These are phyloP conservation scores for Microbotryum lychnidis-dioicae DNA, from an alignment of 1,284 basidiomycete genomes.

Conservation along the genomic window DNA sequence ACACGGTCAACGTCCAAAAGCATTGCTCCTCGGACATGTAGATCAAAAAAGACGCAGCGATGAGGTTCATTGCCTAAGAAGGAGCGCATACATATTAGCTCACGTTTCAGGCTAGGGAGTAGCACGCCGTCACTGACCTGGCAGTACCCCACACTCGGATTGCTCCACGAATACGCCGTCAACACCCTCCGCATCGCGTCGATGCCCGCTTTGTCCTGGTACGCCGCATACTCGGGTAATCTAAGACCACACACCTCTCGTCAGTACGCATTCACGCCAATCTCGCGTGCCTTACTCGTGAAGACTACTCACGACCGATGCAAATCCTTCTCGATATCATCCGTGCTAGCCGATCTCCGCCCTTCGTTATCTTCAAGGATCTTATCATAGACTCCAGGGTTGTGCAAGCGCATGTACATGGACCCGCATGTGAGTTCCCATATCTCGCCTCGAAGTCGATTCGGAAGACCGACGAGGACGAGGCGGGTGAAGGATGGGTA, in stretches of 20 bases:
- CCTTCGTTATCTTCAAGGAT: slow-evolving; percentile 73
- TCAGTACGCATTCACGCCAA: no score
- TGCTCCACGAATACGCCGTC: slow-evolving; percentile 94
- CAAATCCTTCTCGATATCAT: slow-evolving; percentile 98
- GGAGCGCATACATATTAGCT: not conserved
- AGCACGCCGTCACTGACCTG: slow-evolving; percentile 41
- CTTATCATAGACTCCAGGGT: slow-evolving; percentile 75
- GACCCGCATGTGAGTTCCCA: slow-evolving; percentile 98
- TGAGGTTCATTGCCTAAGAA: slow-evolving; percentile 35
- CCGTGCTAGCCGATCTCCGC: slow-evolving; percentile 76
- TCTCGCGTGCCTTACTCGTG: no score
- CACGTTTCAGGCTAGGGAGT: not conserved
- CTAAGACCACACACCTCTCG: slow-evolving; percentile 42
- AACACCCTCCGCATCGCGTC: slow-evolving; percentile 76
- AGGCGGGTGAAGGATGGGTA: slow-evolving; percentile 95
- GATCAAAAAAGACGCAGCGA: slow-evolving; percentile 71
- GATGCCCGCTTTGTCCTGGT: slow-evolving; percentile 81
- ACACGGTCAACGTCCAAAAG: slow-evolving; percentile 92
- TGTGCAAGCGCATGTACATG: slow-evolving; percentile 71
- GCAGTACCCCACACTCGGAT: slow-evolving; percentile 59
- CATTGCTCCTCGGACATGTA: slow-evolving; percentile 99
- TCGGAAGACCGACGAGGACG: slow-evolving; percentile 93
- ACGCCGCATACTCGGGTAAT: slow-evolving; percentile 88
- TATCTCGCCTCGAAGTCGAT: slow-evolving; percentile 88
- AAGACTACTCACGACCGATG: slow-evolving; percentile 51